Evolutionary conservation across 129 eudicot species (phyloP).

Genomic region (Saussurea involucrata): DNA sequence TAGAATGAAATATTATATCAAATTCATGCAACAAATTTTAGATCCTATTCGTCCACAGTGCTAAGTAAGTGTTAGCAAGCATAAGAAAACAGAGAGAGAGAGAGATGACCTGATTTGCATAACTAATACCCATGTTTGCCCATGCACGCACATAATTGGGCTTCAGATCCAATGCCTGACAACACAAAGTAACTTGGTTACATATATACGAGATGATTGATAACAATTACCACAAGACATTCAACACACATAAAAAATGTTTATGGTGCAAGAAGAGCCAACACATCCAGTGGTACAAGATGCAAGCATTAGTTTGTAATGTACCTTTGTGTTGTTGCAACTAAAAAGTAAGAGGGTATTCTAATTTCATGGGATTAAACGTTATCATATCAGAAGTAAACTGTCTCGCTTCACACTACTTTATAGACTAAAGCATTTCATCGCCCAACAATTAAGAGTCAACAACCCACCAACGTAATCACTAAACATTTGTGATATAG

Average conservation of each 20-base stretch:
- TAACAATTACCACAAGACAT: background rate
- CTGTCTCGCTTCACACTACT: background rate
- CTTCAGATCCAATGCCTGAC: conserved; percentile 89
- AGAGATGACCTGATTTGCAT: conserved; percentile 79
- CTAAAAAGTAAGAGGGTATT: background rate
- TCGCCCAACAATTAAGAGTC: background rate
- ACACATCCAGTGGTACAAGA: no score
- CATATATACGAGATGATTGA: background rate
- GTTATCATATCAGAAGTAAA: background rate
- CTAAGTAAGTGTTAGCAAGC: conserved; percentile 1
- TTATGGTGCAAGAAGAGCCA: no score
- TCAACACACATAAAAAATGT: background rate
- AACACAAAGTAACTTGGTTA: conserved; percentile 1
- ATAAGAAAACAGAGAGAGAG: background rate
- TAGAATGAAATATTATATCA: background rate
- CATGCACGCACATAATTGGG: conserved; percentile 98
- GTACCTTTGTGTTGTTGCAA: background rate
- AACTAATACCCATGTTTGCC: conserved; percentile 99
- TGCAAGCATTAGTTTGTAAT: no score
- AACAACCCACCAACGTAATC: background rate
- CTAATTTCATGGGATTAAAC: background rate
- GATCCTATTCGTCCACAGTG: background rate
- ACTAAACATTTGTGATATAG: background rate
- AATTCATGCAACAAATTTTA: background rate
- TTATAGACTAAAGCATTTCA: background rate